These are phyloP conservation scores for Lomentospora prolificans DNA, from an alignment of 2,329 filamentous ascomycete genomes.

Conservation along the genomic window DNA sequence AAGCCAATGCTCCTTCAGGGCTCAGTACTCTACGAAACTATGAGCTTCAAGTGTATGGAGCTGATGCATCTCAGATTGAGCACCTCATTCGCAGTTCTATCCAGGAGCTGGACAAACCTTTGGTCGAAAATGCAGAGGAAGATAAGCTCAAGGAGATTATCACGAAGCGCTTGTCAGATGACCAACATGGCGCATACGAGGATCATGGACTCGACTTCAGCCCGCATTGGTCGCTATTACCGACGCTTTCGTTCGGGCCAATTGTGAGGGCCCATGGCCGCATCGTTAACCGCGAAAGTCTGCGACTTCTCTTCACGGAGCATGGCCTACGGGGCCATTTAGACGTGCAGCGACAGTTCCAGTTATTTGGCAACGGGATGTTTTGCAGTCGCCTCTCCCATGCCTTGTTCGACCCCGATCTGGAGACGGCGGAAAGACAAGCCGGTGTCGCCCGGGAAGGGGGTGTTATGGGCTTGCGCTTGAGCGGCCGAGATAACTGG, in stretches of 20 bases:
- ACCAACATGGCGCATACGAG: constrained; percentile 8
- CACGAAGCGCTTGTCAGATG: constrained; percentile 25
- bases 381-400: constrained; percentile 74
- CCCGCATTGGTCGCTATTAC: constrained; percentile 49
- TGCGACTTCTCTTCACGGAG: constrained; percentile 63
- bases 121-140: constrained; percentile 14
- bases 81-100: constrained; percentile 41
- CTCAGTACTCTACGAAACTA: constrained; percentile 9
- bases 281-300: constrained; percentile 66
- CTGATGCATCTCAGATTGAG: constrained; percentile 35
- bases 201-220: constrained; percentile 23
- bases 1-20: constrained; percentile 7
- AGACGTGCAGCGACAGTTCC: constrained; percentile 65
- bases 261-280: constrained; percentile 65
- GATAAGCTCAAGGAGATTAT: constrained; percentile 32
- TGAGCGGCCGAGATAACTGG: constrained; percentile 77
- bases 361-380: constrained; percentile 73
- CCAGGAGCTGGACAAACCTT: constrained; percentile 26
- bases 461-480: constrained; percentile 67
- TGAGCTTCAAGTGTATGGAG: constrained; percentile 37
- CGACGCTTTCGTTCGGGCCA: constrained; percentile 66
- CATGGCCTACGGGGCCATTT: constrained; percentile 67
- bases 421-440: constrained; percentile 67
- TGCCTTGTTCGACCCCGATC: constrained; percentile 74
- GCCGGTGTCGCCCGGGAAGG: constrained; percentile 59